Conservation (phyloP, 805 yeast genomes). For the Cyberlindnera mrakii region DNA sequence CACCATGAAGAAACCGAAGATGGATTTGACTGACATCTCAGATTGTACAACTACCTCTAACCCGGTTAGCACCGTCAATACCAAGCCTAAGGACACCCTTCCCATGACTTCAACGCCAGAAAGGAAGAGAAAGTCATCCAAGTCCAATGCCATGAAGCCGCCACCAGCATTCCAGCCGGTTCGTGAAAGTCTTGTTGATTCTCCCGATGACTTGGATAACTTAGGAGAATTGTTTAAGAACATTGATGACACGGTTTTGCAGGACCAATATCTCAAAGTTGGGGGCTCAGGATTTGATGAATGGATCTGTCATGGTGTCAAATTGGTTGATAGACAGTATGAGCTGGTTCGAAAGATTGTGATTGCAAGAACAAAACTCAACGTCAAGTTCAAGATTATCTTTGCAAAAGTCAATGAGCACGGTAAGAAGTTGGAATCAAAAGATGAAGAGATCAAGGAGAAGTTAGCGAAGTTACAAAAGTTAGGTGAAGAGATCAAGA, state of each 20-base stretch:
- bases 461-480: slow-evolving; percentile 32
- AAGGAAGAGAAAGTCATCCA: not conserved
- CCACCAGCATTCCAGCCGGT: slow-evolving; percentile 11
- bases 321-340: slow-evolving; percentile 28
- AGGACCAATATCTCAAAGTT: slow-evolving; percentile 22
- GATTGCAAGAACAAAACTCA: slow-evolving; percentile 33
- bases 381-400: slow-evolving; percentile 32
- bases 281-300: slow-evolving; percentile 22
- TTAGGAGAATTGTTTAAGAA: slow-evolving; percentile 15
- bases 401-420: slow-evolving; percentile 32
- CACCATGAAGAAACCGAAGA: slow-evolving; percentile 1
- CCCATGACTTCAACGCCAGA: not conserved
- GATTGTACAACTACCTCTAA: not conserved
- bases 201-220: not conserved
- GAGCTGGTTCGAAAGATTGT: slow-evolving; percentile 30
- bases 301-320: slow-evolving; percentile 34
- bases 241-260: slow-evolving; percentile 16
- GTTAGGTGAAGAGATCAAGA: slow-evolving; percentile 36
- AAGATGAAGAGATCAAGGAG: slow-evolving; percentile 27
- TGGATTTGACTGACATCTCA: not conserved
- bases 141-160: slow-evolving; percentile 2
- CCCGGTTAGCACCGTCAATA: not conserved
- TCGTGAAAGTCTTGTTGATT: slow-evolving; percentile 6
- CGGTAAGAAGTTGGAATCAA: slow-evolving; percentile 27
- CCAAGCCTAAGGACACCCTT: not conserved